Evolutionary conservation across 2,329 filamentous ascomycete genomes (phyloP).

Genomic region (Aureobasidium sp.): DNA sequence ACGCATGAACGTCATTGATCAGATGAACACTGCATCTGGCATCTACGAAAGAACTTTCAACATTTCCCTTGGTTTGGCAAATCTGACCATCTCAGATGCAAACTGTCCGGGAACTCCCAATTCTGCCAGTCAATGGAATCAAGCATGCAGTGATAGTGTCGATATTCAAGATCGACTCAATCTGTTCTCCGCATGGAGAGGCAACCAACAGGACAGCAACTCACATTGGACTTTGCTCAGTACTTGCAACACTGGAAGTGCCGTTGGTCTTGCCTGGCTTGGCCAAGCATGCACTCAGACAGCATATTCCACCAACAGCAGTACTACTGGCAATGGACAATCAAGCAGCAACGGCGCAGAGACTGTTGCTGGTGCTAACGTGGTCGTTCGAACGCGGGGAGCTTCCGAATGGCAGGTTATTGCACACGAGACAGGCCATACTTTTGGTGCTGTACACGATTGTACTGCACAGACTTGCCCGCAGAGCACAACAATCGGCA

Average conservation of each 20-base stretch:
- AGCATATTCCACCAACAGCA: conserved; percentile 41
- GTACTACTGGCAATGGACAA: conserved; percentile 32
- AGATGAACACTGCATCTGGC: conserved; percentile 80
- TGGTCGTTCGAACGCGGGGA: conserved; percentile 66
- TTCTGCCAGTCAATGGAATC: conserved; percentile 72
- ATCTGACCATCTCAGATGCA: conserved; percentile 68
- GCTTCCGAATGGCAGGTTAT: conserved; percentile 90
- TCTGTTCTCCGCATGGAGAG: conserved; percentile 83
- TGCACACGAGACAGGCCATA: conserved; percentile 89
- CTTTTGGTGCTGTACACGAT: conserved; percentile 93
- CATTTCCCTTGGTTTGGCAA: conserved; percentile 83
- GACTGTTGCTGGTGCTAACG: conserved; percentile 77
- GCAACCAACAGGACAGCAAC: conserved; percentile 67
- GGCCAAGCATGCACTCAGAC: conserved; percentile 71
- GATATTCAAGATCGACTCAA: conserved; percentile 74
- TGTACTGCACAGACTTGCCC: conserved; percentile 64
- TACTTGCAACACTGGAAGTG: conserved; percentile 71
- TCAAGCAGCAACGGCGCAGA: conserved; percentile 47
- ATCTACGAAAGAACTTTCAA: conserved; percentile 91
- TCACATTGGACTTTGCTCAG: conserved; percentile 90
- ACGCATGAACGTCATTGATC: conserved; percentile 67
- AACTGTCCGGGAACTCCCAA: conserved; percentile 66
- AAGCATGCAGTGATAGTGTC: conserved; percentile 55
- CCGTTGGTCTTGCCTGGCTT: conserved; percentile 89
- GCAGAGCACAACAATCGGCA: conserved; percentile 51